phyloP scores from a whole-genome alignment of 1,284 basidiomycete species.

The Rhodotorula mucilaginosa region DNA sequence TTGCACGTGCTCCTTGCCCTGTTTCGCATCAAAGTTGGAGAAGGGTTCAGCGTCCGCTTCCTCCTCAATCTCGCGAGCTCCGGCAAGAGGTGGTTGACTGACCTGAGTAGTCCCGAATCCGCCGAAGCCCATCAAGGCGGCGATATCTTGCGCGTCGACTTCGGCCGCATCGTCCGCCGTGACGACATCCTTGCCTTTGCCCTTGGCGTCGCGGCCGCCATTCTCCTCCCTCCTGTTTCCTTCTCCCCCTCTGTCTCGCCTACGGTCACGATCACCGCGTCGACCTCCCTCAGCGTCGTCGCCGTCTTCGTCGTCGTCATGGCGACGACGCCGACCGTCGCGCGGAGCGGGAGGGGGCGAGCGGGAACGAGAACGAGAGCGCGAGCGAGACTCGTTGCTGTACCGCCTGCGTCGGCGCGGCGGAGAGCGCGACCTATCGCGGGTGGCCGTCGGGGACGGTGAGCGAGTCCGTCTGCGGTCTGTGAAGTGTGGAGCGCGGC shows the following conservation, averaged over 20 bases:
- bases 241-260: neutral
- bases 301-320: no score
- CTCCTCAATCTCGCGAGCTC: no score
- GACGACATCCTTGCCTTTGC: neutral
- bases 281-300: no score
- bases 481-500: neutral
- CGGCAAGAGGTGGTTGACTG: slow-evolving; percentile 35
- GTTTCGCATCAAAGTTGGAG: neutral
- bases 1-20: slow-evolving; percentile 67
- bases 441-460: slow-evolving; percentile 3
- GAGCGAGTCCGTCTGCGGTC: slow-evolving; percentile 13
- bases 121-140: slow-evolving; percentile 81
- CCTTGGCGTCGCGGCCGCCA: neutral
- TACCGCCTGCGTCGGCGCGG: neutral
- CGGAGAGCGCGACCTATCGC: slow-evolving; percentile 7
- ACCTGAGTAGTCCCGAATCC: slow-evolving; percentile 91
- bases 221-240: neutral
- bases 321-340: neutral
- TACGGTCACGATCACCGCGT: no score
- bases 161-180: slow-evolving; percentile 62
- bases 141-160: slow-evolving; percentile 68
- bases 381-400: slow-evolving; percentile 7
- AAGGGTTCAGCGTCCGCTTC: no score
- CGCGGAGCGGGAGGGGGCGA: neutral
- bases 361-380: neutral